A percentile compares a stretch with the other conserved stretches of the same genome.
These are phyloP conservation scores for Talaromyces sp. DNA, from an alignment of 2,329 filamentous ascomycete species.

Conservation along the genomic window DNA sequence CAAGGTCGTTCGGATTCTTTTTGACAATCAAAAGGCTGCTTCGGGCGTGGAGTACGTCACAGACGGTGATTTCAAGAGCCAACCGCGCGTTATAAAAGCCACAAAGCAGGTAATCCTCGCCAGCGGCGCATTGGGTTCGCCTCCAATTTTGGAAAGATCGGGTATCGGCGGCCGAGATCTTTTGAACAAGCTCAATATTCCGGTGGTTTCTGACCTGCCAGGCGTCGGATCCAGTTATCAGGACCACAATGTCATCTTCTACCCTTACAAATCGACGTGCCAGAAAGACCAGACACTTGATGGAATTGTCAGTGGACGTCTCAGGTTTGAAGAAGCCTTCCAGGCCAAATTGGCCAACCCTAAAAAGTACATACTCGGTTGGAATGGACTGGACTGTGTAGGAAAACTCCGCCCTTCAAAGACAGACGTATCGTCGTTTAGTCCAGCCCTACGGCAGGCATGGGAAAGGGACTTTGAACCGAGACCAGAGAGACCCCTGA, in stretches of 20 bases:
- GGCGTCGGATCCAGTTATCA: conserved; percentile 35
- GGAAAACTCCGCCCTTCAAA: conserved; percentile 53
- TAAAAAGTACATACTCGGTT: conserved; percentile 42
- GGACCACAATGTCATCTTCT: conserved; percentile 36
- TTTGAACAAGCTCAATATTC: conserved; percentile 34
- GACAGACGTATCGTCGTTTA: conserved; percentile 47
- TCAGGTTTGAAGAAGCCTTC: conserved; percentile 42
- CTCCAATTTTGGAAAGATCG: conserved; percentile 44
- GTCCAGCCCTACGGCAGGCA: conserved; percentile 46
- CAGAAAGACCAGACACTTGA: conserved; percentile 49
- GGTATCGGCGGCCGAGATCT: conserved; percentile 40
- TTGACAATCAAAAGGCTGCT: conserved; percentile 47
- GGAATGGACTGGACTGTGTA: conserved; percentile 53
- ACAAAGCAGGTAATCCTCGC: conserved; percentile 2
- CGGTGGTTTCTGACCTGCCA: conserved; percentile 39
- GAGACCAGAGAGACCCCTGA: conserved; percentile 32
- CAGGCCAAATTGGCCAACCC: conserved; percentile 37
- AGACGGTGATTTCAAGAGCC: not conserved
- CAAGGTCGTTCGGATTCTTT: conserved; percentile 51
- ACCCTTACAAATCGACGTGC: conserved; percentile 47
- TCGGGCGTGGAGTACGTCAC: conserved; percentile 51
- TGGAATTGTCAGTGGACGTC: conserved; percentile 44
- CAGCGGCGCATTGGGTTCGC: conserved; percentile 24
- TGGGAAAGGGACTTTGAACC: conserved; percentile 54
- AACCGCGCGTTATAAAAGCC: conserved; percentile 22